These are phyloP conservation scores for Gonapodya sp. DNA, from an alignment of 192 early-diverging fungal genomes.

Conservation along the genomic window DNA sequence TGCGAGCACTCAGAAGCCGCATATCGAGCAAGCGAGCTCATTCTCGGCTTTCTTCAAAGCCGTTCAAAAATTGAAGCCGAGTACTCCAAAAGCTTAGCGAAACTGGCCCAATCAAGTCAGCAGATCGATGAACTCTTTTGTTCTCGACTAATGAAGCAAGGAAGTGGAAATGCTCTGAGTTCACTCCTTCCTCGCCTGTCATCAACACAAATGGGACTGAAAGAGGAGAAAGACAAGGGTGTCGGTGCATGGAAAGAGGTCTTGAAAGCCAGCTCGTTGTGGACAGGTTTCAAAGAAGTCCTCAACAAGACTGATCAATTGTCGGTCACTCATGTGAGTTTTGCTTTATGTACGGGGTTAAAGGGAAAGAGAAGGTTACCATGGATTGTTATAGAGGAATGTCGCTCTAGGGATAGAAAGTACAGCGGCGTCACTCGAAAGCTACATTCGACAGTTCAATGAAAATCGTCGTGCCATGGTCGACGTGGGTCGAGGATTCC, in stretches of 20 bases:
- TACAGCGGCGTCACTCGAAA: background rate
- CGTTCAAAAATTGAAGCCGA: background rate
- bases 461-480: background rate
- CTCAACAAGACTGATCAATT: background rate
- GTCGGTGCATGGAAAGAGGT: background rate
- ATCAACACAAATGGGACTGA: background rate
- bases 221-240: background rate
- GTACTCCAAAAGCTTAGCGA: slow-evolving; percentile 1
- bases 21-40: background rate
- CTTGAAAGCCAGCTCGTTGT: background rate
- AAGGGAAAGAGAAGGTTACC: background rate
- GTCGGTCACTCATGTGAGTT: background rate
- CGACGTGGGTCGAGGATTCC: background rate
- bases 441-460: background rate
- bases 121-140: background rate
- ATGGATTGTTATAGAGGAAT: background rate
- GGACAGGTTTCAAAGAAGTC: background rate
- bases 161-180: background rate
- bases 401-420: background rate
- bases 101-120: background rate
- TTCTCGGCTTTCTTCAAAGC: background rate
- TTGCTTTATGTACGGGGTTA: background rate
- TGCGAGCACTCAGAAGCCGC: background rate
- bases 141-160: background rate
- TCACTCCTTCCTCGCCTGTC: background rate